Percentiles rank a stretch among this genome's conserved stretches.
Conservation (phyloP, 23 red algal species). For the Chondrus crispus region DNA sequence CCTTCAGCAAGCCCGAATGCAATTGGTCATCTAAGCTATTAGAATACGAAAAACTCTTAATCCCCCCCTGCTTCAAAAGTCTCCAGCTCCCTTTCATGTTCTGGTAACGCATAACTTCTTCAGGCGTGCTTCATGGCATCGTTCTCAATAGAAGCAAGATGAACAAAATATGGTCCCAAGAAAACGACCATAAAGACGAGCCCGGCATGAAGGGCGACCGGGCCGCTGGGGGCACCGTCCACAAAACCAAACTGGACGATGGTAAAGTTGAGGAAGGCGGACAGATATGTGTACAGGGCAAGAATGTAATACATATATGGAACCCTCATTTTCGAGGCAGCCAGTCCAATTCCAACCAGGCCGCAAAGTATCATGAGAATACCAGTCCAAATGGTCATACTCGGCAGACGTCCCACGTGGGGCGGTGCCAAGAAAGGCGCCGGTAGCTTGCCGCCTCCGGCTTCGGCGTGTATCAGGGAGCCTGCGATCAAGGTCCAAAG, state of each 20-base stretch:
- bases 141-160: not conserved
- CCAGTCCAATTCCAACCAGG: constrained; percentile 14
- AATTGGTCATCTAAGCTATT: too few species aligned
- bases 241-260: constrained; percentile 51
- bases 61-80: too few species aligned
- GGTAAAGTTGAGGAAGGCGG: constrained; percentile 53
- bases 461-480: not conserved
- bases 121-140: too few species aligned
- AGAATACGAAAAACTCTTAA: too few species aligned
- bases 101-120: too few species aligned
- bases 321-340: not conserved
- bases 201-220: constrained; percentile 42
- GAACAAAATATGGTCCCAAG: constrained; percentile 34
- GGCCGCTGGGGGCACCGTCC: not conserved
- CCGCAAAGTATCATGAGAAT: constrained; percentile 40
- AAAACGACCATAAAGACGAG: constrained; percentile 39
- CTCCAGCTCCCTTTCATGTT: too few species aligned
- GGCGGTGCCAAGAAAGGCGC: constrained; percentile 36
- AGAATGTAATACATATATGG: not conserved
- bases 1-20: too few species aligned
- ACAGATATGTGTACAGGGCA: constrained; percentile 15
- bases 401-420: constrained; percentile 50
- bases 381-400: constrained; percentile 39
- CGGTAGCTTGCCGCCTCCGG: not conserved
- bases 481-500: constrained; percentile 49